A percentile compares a stretch with the other conserved stretches of the same genome.
Conservation (phyloP, 768 basidiomycete species). For the Termitomyces heimii region DNA sequence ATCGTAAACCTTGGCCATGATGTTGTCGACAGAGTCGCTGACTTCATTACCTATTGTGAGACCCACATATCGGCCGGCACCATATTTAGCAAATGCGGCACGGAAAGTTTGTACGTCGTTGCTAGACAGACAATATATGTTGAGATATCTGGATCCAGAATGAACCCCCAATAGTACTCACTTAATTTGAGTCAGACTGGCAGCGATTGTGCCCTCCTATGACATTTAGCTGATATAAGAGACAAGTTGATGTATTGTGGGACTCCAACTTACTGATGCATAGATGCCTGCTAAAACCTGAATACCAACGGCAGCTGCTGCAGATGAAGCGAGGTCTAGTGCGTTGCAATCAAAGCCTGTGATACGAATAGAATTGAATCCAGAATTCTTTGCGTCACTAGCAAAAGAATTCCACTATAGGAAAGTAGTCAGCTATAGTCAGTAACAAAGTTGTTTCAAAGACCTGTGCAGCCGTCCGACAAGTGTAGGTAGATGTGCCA, state of each 20-base stretch:
- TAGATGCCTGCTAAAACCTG: conserved; percentile 29
- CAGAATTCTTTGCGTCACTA: conserved; percentile 20
- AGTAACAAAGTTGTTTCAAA: background rate
- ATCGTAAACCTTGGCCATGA: conserved; percentile 29
- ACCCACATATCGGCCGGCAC: conserved; percentile 25
- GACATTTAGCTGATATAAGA: background rate
- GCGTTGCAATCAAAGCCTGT: conserved; percentile 32
- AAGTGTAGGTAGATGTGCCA: conserved; percentile 22
- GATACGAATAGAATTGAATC: conserved; percentile 29
- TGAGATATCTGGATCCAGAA: background rate
- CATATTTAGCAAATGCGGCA: conserved; percentile 24
- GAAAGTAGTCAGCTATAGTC: too few species aligned
- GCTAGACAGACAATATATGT: conserved; percentile 14
- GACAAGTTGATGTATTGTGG: background rate
- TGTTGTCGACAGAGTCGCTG: conserved; percentile 23
- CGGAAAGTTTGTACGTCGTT: conserved; percentile 30
- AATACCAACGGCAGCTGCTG: conserved; percentile 24
- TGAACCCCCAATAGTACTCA: conserved; percentile 8
- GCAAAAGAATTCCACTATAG: conserved; percentile 30
- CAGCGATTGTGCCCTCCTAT: conserved; percentile 28
- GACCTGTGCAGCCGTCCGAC: conserved; percentile 29
- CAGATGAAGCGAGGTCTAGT: conserved; percentile 26
- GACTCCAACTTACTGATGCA: conserved; percentile 17
- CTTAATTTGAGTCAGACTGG: conserved; percentile 21
- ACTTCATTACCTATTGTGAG: conserved; percentile 34